Percentiles rank a stretch among this genome's conserved stretches.
These are phyloP conservation scores for Passalora sequoiae DNA, from an alignment of 2,329 filamentous ascomycete genomes.

Conservation along the genomic window DNA sequence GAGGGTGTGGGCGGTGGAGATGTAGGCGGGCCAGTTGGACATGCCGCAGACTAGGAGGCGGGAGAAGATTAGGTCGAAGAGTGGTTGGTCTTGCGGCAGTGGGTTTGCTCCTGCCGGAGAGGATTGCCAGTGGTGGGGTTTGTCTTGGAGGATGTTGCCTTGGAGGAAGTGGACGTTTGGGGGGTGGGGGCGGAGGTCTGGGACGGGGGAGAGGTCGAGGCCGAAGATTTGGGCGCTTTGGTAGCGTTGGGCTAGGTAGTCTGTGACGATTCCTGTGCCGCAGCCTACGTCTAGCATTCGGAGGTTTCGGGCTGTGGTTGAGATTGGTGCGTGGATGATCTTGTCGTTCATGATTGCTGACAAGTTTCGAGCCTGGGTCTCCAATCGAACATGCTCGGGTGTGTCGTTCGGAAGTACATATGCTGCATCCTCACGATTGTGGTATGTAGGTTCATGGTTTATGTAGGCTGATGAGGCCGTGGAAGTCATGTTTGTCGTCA, in stretches of 20 bases:
- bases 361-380: constrained; percentile 19
- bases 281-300: constrained; percentile 28
- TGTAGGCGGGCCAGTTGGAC: constrained; percentile 19
- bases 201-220: constrained; percentile 31
- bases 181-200: constrained; percentile 19
- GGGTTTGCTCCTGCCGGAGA: not conserved
- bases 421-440: not conserved
- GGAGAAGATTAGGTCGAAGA: constrained; percentile 23
- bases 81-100: not conserved
- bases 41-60: constrained; percentile 22
- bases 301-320: constrained; percentile 12
- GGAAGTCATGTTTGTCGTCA: too few relatives aligned
- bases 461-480: not conserved
- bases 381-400: constrained; percentile 21
- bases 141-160: constrained; percentile 12
- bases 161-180: constrained; percentile 11
- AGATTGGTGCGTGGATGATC: constrained; percentile 21
- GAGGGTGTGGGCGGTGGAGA: constrained; percentile 8
- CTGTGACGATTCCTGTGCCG: constrained; percentile 32
- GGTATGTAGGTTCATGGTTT: not conserved
- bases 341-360: constrained; percentile 20
- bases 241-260: constrained; percentile 13
- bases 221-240: constrained; percentile 31
- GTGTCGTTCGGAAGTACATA: constrained; percentile 12
- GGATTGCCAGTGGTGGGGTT: constrained; percentile 3